Base-by-base conservation (phyloP, 2,329 filamentous ascomycete genomes). In the Penicillium sp. region DNA sequence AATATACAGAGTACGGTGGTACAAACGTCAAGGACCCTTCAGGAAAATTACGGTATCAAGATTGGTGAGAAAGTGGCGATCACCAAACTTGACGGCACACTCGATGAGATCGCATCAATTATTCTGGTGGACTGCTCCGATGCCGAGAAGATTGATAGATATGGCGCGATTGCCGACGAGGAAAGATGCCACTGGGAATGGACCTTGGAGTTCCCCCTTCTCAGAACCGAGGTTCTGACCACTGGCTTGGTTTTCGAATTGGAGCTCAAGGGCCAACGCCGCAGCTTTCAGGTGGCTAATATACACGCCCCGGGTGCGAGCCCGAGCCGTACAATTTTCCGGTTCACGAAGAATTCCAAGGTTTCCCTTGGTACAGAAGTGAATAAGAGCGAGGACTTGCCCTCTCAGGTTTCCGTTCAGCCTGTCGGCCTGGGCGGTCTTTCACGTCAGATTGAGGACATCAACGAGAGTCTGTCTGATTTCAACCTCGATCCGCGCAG, bases 21-120 rank as follows among this genome's bases (percentile, higher is more conserved):
- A 52, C 83, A 93, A 80, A 86, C 91, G 79, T 88, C 90, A 22
- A 88, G 90, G 63, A 82, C 86, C 5, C 86, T 96, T 55, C 88
- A 90, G 63, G 88, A 90, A 38, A 84, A 86, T 6, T 90, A 90
- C 65, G 86, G 86, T 0, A 84, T 96, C 67, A 88, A 89, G 61
- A 80, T 95, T 4, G 87, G 87, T 15, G 90, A 92, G 51, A 84
- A 86, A 53, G 80, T 96, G 50, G 81, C 83, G 7, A 83, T 93
- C 25, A 79, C 82, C 2, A 82, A 77, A 62, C 81, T 83, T 10
- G 81, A 81, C 7, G 77, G 76, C 2, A 67, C 77, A 2, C 75
- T 89, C 11, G 79, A 82, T 0, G 82, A 84, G 22, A 85, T 87
- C 5, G 79, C 83, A 4, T 79, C 82, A 31, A 80, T 94, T 3